Percentiles rank a stretch among this genome's conserved stretches.
phyloP scores from a whole-genome alignment of 2,329 filamentous ascomycete genomes.

The Fusarium globosum region DNA sequence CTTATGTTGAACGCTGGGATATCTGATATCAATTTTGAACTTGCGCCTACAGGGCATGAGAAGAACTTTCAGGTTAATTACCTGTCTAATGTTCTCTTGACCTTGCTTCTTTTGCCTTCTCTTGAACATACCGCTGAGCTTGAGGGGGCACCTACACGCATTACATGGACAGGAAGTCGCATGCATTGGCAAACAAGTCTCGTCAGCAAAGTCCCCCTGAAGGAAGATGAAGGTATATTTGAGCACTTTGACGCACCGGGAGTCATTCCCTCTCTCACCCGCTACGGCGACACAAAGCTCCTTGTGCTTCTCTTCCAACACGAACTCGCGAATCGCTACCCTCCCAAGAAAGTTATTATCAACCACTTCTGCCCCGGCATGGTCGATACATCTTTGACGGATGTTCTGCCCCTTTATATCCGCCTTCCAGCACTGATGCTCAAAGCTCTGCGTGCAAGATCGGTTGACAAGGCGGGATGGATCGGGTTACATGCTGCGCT shows the following conservation, averaged over 20 bases:
- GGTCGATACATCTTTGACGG: constrained; percentile 16
- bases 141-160: not conserved
- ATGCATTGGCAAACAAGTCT: constrained; percentile 16
- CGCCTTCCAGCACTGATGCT: constrained; percentile 11
- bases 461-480: constrained; percentile 23
- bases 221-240: not conserved
- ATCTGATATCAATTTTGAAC: not conserved
- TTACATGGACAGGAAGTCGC: constrained; percentile 38
- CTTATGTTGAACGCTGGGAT: constrained; percentile 38
- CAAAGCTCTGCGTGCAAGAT: constrained; percentile 3
- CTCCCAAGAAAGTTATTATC: not conserved
- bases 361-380: constrained; percentile 8
- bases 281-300: constrained; percentile 21
- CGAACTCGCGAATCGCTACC: constrained; percentile 21
- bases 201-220: not conserved
- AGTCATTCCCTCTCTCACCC: not conserved
- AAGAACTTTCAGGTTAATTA: constrained; percentile 45
- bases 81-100: constrained; percentile 43
- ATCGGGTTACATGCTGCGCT: constrained; percentile 33
- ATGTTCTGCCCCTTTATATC: constrained; percentile 23
- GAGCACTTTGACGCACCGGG: not conserved
- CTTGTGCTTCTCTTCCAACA: constrained; percentile 30
- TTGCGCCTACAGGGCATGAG: constrained; percentile 36
- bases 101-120: constrained; percentile 29
- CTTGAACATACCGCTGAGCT: constrained; percentile 32